Conservation (phyloP, 225 moss, liverwort and hornwort species). For the Neckera pumila region DNA sequence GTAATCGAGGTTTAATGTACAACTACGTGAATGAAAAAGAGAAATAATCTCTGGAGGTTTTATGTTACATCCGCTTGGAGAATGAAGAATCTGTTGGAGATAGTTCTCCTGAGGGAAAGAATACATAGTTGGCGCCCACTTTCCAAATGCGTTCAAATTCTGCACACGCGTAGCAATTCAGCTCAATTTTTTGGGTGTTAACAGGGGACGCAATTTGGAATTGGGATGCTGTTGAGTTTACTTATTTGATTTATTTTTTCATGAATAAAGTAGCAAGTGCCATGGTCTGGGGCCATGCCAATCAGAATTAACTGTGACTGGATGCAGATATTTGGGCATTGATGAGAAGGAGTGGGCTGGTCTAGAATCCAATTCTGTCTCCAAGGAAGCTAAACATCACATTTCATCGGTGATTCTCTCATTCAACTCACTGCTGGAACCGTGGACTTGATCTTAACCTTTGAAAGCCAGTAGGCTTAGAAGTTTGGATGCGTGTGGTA, state of each 20-base stretch:
- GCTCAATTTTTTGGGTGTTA: background rate
- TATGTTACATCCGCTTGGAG: no score
- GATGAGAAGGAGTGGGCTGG: conserved; percentile 61
- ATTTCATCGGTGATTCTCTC: conserved; percentile 39
- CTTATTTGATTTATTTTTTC: background rate
- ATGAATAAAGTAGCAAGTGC: background rate
- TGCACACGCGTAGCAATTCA: background rate
- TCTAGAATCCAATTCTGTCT: conserved; percentile 45
- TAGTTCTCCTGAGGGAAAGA: no score
- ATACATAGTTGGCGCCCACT: background rate
- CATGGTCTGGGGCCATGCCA: background rate
- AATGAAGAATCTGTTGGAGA: no score
- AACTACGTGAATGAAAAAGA: no score
- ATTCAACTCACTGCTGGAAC: background rate
- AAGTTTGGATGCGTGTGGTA: background rate
- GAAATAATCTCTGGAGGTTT: no score
- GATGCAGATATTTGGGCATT: conserved; percentile 56
- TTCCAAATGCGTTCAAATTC: background rate
- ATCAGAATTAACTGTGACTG: background rate
- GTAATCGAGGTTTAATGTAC: no score
- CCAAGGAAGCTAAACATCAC: conserved; percentile 48
- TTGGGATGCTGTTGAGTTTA: background rate
- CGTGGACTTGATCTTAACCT: no score
- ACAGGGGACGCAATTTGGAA: background rate
- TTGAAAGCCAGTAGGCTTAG: background rate